Base-by-base conservation (phyloP, 345 rosid species). In the Euphorbia lathyris region DNA sequence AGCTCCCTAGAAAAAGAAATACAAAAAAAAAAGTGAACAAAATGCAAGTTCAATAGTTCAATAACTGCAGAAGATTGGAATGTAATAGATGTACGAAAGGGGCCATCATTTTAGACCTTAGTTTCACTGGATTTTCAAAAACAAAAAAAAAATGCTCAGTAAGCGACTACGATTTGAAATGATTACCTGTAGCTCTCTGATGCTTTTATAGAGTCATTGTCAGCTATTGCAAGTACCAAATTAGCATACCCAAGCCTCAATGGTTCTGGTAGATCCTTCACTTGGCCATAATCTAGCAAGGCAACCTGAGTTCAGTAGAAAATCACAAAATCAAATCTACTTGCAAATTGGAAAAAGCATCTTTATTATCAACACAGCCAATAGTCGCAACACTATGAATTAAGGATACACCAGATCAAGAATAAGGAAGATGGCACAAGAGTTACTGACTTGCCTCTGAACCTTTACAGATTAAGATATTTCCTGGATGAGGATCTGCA, bases 401-500 rank as follows among this genome's bases (percentile, higher is more conserved):
- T 62, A n/a, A 63, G 14, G 0, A 25, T 3, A 30, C 9, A 6
- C 48, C 26, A 65, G 23, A 27, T 34, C 32, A 64, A 66, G 50
- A 58, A 60, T 20, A 38, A 38, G 25, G 23, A 25, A 51, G 55
- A 20, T 61, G 67, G 68, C 32, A 66, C 51, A 65, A 45, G 25
- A 58, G 57, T 53, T 9, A 34, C 67, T 43, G 71, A 83, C 97
- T 83, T 81, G 82, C 98, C 97, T 91, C 85, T 57, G 93, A 89
- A 75, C 90, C 97, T 80, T 85, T 81, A 75, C 96, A 91, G 56
- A 91, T 94, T 81, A 91, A 77, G 71, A 94, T 91, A 81, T 94
- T 94, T 74, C 98, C 98, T 0, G 97, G 98, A 82, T 94, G 97
- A 26, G 97, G 96, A 86, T 94, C 98, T 26, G 97, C 97, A 66